Evolutionary conservation across 2,329 filamentous ascomycete genomes (phyloP), one percentile per base, ranked within the genome.

Genomic region (Aaosphaeria pasadenensis): DNA sequence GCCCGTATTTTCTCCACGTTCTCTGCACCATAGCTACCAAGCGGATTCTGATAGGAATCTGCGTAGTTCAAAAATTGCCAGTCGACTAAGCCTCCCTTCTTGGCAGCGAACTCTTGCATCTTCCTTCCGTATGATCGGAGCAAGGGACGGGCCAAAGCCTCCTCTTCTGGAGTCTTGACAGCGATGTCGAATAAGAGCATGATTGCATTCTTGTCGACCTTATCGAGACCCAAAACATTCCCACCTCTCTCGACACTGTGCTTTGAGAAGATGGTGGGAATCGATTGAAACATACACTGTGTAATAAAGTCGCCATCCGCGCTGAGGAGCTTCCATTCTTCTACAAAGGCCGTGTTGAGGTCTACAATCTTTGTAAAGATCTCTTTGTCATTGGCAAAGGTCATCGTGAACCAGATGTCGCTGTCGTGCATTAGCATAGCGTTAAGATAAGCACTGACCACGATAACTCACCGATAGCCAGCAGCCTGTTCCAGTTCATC

Each of bases 21-120:
- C 30, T 43, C 50, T 13, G 5, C 7, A 7, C 56, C 56, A 47
- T 57, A 59, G 31, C 46, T 49, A 4, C 35, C 42, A 11, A 59
- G 40, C 6, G 48, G 45, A 39, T 50, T 41, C 44, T 57, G 52
- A 5, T 28, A 31, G 11, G 36, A 17, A 29, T 45, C 42, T 4
- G 55, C 55, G 45, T 59, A 52, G 35, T 55, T 54, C 42, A 57
- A 24, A 41, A 53, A 57, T 6, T 13, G 11, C 7, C 30, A 46
- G 6, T 46, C 43, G 11, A 28, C 9, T 9, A 11, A 11, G 11
- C 11, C 17, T 44, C 52, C 39, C 7, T 11, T 17, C 11, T 9
- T 11, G 2, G 7, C 9, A 11, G 11, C 24, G 17, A n/a, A 41
- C 24, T 11, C 39, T 41, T 41, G 11, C 39, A 41, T 28, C 17